Evolutionary conservation across 257 asterid species (phyloP).

Genomic region (Solanum commersonii): DNA sequence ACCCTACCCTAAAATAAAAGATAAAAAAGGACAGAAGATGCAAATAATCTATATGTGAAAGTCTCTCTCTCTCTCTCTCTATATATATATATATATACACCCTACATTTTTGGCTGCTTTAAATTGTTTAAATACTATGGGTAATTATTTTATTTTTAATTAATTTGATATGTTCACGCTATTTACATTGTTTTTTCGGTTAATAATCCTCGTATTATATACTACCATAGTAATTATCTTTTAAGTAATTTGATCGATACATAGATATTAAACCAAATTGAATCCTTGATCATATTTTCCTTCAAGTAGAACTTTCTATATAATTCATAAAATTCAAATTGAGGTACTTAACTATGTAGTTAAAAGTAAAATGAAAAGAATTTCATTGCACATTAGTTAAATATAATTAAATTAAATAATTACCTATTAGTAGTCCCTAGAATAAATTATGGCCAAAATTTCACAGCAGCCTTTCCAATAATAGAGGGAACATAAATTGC

Average conservation of each 20-base stretch:
- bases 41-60: not conserved
- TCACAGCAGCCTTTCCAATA: not conserved
- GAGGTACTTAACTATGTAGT: not conserved
- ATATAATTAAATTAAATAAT: not conserved
- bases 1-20: not conserved
- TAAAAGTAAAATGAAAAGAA: not conserved
- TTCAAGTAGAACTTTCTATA: not conserved
- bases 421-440: not conserved
- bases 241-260: not conserved
- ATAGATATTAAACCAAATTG: not conserved
- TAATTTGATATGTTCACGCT: not conserved
- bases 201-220: not conserved
- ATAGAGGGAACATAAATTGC: not conserved
- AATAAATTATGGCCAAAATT: not conserved
- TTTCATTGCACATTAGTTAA: not conserved
- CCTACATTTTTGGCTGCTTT: not conserved
- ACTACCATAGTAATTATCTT: not conserved
- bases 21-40: not conserved
- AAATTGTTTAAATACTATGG: not conserved
- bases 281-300: not conserved
- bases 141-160: not conserved
- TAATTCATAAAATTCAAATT: not conserved
- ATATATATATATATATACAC: not conserved
- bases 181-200: not conserved
- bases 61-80: no score